Evolutionary conservation across 2,329 filamentous ascomycete species (phyloP).

Genomic region (Penicillium sp.): DNA sequence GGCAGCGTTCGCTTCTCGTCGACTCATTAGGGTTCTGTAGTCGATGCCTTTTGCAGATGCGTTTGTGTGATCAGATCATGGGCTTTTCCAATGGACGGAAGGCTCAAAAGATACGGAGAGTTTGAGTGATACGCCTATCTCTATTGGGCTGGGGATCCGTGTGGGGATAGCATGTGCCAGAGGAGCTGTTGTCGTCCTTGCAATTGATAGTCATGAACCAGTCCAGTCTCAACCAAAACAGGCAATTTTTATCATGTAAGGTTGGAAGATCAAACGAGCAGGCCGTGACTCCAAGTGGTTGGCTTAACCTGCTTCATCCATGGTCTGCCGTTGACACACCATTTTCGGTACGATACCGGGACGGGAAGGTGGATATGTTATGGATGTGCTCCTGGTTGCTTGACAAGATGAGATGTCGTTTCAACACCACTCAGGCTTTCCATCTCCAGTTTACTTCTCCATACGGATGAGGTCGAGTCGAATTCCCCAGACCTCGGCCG

Average conservation of each 20-base stretch:
- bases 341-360: conserved; percentile 4
- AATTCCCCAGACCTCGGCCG: conserved; percentile 16
- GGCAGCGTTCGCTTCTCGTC: background rate
- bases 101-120: conserved; percentile 12
- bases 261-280: background rate
- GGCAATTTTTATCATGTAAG: conserved; percentile 15
- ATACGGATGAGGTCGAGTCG: conserved; percentile 3
- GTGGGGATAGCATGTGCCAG: conserved; percentile 26
- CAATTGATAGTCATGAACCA: conserved; percentile 7
- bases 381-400: background rate
- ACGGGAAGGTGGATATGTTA: conserved; percentile 15
- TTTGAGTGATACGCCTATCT: conserved; percentile 22
- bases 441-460: conserved; percentile 5
- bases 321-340: background rate
- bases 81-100: conserved; percentile 10
- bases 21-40: conserved; percentile 1
- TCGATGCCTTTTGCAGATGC: conserved; percentile 11
- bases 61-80: conserved; percentile 26
- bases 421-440: conserved; percentile 4
- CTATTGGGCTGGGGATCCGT: conserved; percentile 19
- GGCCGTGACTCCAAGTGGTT: background rate
- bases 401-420: background rate
- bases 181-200: conserved; percentile 13
- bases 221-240: conserved; percentile 15
- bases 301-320: background rate